A percentile compares a stretch with the other conserved stretches of the same genome.
These are phyloP conservation scores for Panellus pusillus DNA, from an alignment of 768 basidiomycete species.

Conservation along the genomic window DNA sequence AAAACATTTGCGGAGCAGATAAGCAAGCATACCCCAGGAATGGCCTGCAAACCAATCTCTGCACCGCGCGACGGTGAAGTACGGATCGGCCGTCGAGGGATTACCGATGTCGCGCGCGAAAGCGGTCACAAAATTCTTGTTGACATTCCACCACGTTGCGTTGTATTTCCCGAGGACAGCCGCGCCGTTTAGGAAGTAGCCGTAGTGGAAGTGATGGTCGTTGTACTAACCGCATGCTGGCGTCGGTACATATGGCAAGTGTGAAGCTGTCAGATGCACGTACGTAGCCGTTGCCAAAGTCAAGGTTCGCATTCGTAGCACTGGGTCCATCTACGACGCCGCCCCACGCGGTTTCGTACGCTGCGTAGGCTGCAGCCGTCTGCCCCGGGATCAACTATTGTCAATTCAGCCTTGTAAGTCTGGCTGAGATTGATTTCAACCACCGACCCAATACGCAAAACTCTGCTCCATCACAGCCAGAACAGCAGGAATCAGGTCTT, in stretches of 20 bases:
- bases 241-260: not conserved
- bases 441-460: constrained; percentile 27
- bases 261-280: not conserved
- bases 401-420: not conserved
- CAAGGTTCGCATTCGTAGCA: constrained; percentile 29
- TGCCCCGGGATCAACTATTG: constrained; percentile 10
- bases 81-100: constrained; percentile 31
- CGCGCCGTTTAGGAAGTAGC: constrained; percentile 32
- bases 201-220: constrained; percentile 38
- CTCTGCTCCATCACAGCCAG: constrained; percentile 26
- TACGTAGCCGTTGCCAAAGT: constrained; percentile 35
- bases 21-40: constrained; percentile 34
- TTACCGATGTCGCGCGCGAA: constrained; percentile 36
- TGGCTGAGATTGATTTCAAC: not conserved
- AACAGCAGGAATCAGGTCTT: constrained; percentile 31
- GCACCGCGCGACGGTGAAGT: constrained; percentile 32
- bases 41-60: constrained; percentile 39
- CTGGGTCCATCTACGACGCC: constrained; percentile 35
- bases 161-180: constrained; percentile 34
- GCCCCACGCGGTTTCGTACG: constrained; percentile 37
- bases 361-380: constrained; percentile 23
- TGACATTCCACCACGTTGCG: constrained; percentile 27
- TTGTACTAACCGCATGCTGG: constrained; percentile 25
- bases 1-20: too few species aligned
- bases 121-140: constrained; percentile 26